Evolutionary conservation across 2,329 filamentous ascomycete species (phyloP), one percentile per base, ranked within the genome.

Genomic region (Rhynchosporium graminicola): DNA sequence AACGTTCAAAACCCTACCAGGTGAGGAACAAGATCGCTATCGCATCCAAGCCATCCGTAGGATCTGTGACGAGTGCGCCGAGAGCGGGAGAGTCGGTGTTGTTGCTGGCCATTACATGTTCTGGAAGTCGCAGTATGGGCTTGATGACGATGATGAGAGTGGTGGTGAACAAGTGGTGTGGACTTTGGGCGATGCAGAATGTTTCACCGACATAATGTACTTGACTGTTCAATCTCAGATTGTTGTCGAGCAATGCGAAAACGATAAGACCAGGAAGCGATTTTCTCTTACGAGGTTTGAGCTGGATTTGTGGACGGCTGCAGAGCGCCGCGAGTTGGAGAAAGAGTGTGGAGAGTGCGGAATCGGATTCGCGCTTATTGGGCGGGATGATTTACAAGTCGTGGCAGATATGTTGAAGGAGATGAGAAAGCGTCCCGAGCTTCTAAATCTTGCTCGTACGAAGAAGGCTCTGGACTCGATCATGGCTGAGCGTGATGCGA

Each of bases 181-280:
- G 57, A 86, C 81, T 0, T 10, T 72, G 1, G 73, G 68, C 7
- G 84, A 88, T 61, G 55, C 79, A 3, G 48, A 75, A 0, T 76
- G 72, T 0, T 88, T 79, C 69, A 85, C 83, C 0, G 83, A 88
- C 66, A 82, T 89, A 13, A 48, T 88, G 12, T 87, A 88, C 67
- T 68, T 88, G 33, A 72, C 82, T 48, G 68, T 78, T 0, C 67
- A 75, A 1, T 65, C 76, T 0, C 67, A 77, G 1, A 29, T 71
- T 0, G 71, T 87, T 15, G 63, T 63, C 0, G 57, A 77, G 47
- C 78, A 75, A 20, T 74, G 77, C n/a, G 42, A 36, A 0, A 57
- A 72, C 0, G 82, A 87, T 65, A 67, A 26, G 0, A 36, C 61
- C 13, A 77, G 76, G 63, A 45, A 9, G 6, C 80, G 82, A 0